Evolutionary conservation across 2,329 filamentous ascomycete species (phyloP), one percentile per base, ranked within the genome.

Genomic region (Daldinia sp.): DNA sequence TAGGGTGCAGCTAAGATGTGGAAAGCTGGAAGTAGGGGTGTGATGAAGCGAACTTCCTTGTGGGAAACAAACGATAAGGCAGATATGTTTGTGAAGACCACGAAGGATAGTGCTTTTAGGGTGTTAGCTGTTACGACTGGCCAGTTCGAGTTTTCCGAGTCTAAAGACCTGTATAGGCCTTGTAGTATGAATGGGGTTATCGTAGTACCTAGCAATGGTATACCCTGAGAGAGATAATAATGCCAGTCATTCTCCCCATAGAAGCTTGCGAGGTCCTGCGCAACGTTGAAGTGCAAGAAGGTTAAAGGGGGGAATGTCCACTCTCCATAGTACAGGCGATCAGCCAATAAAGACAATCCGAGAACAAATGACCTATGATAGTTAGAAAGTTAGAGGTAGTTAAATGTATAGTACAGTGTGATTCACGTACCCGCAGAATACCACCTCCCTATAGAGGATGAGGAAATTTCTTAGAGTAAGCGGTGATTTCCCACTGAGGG

Each of bases 31-130:
- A 98, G 86, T 18, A 99, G 86, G 0, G 96, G 95, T 76, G 97
- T 97, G 73, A 98, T 92, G 83, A 99, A 99, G 75, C 96, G 93
- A 74, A 97, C 93, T 84, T 99, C 96, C 79, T 99, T 99, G 82
- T 99, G 96, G 1, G 93, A 90, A 72, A 98, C 92, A 53, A 92
- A 77, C 1, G 93, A 97, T 37, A 98, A 86, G 1, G 84, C 79
- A 1, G 82, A 78, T 9, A 92, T 81, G 64, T 90, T 92, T 33
- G 88, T 79, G 61, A 90, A 70, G 46, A 91, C 84, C 6, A 88
- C 83, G 33, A 85, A 83, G 9, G 89, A 84, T 7, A 94, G 81
- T 39, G 86, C 85, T 61, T 84, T 85, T 58, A 84, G 81, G 12
- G 86, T 81, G 62, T 82, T 83, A 46, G 78, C 76, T 69, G 81